Evolutionary conservation across 2,329 filamentous ascomycete genomes (phyloP), one percentile per base, ranked within the genome.

Genomic region (Shiraia sp.): DNA sequence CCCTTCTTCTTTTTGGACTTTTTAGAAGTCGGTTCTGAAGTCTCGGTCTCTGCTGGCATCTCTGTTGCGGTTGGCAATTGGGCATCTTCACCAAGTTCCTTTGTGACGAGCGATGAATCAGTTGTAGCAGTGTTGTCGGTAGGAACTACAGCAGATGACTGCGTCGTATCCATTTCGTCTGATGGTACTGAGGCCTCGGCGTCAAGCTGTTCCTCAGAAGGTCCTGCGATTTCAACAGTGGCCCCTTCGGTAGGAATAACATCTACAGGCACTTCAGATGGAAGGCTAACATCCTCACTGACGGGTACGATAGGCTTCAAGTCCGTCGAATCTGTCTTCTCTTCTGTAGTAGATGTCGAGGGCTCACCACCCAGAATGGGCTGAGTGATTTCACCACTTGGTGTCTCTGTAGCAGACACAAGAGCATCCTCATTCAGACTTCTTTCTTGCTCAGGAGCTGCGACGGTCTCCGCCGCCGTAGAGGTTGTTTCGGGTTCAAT

Each of bases 1-100:
- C 40, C 40, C 45, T 60, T 61, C 47, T 59, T 60, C 43, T 63
- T 58, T 33, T 57, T 57, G 41, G 42, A 33, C 36, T 55, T 57
- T 38, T 59, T 59, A 3, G 49, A 51, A 13, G 47, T 29, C 10
- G 51, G 36, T 5, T 39, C 33, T 12, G 37, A 45, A 5, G 14
- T 15, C 16, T 51, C 47, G 9, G 50, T 33, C 2, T 52, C 42
- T 0, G 28, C 10, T 35, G 38, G 34, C 19, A 45, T 45, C 4
- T 24, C 22, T 1, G 45, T 27, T 17, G 39, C 27, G 13, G 30
- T 19, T 7, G 33, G 27, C 10, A 37, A 25, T 19, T 12, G 4
- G 14, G 28, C 26, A 9, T 56, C 45, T 37, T 47, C 43, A 10
- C 6, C 31, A n/a, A 31, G 36, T 34, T 52, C 34, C 3, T 40